These are phyloP conservation scores for Oryza longistaminata DNA, from an alignment of 176 grass and related monocot genomes.

Conservation along the genomic window DNA sequence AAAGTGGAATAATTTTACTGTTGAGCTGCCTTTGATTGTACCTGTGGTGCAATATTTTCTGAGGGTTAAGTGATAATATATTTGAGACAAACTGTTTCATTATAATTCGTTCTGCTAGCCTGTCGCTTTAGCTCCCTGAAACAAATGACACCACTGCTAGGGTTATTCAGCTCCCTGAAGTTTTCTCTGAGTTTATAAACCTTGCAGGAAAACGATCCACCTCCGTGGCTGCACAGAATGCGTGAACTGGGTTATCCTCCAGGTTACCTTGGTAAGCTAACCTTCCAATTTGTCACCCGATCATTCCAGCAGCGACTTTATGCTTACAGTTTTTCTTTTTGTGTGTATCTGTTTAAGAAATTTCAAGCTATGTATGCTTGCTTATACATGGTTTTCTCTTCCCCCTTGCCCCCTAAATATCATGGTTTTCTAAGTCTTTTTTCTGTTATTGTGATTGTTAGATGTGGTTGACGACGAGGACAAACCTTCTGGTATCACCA, in stretches of 20 bases:
- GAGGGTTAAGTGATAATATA: neutral
- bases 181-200: slow-evolving; percentile 18
- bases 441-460: slow-evolving; percentile 32
- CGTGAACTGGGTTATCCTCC: slow-evolving; percentile 95
- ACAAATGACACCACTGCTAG: neutral
- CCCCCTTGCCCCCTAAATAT: neutral
- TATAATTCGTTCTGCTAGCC: neutral
- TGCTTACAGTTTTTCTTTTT: neutral
- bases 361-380: neutral
- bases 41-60: slow-evolving; percentile 1
- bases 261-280: slow-evolving; percentile 82
- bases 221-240: slow-evolving; percentile 94
- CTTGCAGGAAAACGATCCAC: slow-evolving; percentile 86
- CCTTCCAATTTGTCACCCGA: neutral
- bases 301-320: neutral
- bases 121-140: neutral
- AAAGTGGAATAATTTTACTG: neutral
- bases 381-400: neutral
- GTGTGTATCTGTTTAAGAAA: too few relatives aligned
- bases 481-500: slow-evolving; percentile 88
- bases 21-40: neutral
- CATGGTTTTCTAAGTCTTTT: slow-evolving; percentile 23
- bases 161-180: neutral
- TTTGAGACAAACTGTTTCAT: neutral
- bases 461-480: slow-evolving; percentile 77